Evolutionary conservation across 768 basidiomycete species (phyloP).

Genomic region (Tylopilus sp.): DNA sequence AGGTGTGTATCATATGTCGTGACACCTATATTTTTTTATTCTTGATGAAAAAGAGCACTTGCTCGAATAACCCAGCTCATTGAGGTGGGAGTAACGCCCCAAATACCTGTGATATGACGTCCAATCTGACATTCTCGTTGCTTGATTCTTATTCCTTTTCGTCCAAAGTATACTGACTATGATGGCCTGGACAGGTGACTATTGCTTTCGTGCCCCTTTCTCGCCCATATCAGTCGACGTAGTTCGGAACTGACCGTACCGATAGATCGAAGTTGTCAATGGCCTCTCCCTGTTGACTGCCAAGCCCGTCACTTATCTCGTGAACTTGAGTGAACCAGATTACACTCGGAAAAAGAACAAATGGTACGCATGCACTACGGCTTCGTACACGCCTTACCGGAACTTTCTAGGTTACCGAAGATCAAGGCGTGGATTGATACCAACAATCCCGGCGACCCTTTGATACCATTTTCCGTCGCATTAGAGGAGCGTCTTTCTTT

Average conservation of each 20-base stretch:
- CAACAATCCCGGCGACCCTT: slow-evolving; percentile 91
- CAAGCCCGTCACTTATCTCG: slow-evolving; percentile 96
- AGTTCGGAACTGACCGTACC: slow-evolving; percentile 12
- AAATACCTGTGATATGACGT: slow-evolving; percentile 63
- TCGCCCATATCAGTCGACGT: neutral
- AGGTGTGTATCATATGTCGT: slow-evolving; percentile 52
- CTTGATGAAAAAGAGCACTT: slow-evolving; percentile 74
- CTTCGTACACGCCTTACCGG: neutral
- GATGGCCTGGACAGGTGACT: slow-evolving; percentile 23
- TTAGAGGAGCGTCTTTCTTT: slow-evolving; percentile 84
- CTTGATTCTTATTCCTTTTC: neutral
- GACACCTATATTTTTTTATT: slow-evolving; percentile 10
- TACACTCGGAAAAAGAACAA: slow-evolving; percentile 98
- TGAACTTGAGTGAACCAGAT: slow-evolving; percentile 94
- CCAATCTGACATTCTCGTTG: slow-evolving; percentile 37
- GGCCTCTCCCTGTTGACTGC: slow-evolving; percentile 87
- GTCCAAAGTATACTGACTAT: slow-evolving; percentile 7
- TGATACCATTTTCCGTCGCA: slow-evolving; percentile 96
- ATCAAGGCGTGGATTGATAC: slow-evolving; percentile 98
- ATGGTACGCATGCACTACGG: slow-evolving; percentile 50
- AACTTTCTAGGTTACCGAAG: slow-evolving; percentile 72
- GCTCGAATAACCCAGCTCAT: slow-evolving; percentile 96
- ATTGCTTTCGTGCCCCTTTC: neutral
- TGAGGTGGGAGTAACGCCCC: slow-evolving; percentile 93
- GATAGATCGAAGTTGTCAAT: slow-evolving; percentile 87